Evolutionary conservation across 164 flowering plant genomes (phyloP).

Genomic region (Chimonanthus salicifolius): DNA sequence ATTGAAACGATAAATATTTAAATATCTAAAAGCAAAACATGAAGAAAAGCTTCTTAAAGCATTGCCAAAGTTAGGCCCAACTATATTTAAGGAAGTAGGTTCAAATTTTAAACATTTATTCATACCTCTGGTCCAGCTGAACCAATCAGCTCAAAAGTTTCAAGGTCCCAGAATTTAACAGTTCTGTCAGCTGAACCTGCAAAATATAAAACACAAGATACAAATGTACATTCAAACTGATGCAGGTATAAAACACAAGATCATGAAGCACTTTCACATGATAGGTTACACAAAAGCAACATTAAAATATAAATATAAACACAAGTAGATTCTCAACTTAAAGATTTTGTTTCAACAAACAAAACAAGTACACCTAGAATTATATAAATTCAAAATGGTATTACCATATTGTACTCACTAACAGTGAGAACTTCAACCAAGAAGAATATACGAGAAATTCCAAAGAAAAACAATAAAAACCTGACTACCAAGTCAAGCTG

Average conservation of each 20-base stretch:
- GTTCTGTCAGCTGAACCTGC: slow-evolving; percentile 94
- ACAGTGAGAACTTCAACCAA: too few species aligned
- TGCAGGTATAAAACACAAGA: too few species aligned
- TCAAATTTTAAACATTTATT: neutral
- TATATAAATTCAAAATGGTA: too few species aligned
- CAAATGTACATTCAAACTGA: too few species aligned
- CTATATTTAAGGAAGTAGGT: neutral
- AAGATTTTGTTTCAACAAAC: too few species aligned
- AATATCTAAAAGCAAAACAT: neutral
- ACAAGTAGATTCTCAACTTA: too few species aligned
- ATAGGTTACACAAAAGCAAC: neutral
- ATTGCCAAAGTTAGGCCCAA: neutral
- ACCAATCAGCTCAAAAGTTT: slow-evolving; percentile 96
- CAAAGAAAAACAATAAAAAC: neutral
- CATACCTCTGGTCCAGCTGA: slow-evolving; percentile 93
- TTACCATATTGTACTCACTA: too few species aligned
- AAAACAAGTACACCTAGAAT: too few species aligned
- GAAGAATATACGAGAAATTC: too few species aligned
- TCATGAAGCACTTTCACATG: too few species aligned
- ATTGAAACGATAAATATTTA: too few species aligned
- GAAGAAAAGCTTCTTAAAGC: neutral
- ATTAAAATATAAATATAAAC: too few species aligned
- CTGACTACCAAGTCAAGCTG: neutral
- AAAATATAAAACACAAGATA: neutral
- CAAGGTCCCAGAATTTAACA: slow-evolving; percentile 98